Evolutionary conservation across 139 green algal genomes (phyloP), one percentile per base, ranked within the genome.

Genomic region (Deuterostichococcus epilithicus): DNA sequence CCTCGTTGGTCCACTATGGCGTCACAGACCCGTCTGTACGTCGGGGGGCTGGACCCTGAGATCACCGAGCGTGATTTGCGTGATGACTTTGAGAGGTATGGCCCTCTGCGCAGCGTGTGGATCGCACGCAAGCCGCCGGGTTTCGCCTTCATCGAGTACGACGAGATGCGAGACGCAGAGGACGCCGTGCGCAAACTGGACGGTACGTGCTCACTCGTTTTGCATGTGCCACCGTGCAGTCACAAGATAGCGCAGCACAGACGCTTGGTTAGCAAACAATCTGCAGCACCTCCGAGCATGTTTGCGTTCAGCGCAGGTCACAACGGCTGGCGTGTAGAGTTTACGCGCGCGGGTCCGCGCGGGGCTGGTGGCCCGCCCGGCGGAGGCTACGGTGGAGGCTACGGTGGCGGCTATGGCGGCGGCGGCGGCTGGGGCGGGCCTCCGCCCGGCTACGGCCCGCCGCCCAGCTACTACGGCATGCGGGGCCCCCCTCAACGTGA

Each of bases 61-160:
- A 74, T 78, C 35, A 72, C 77, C 1, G 77, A 78, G 36, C 32
- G 71, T 6, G 77, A 82, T 34, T 60, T 82, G 63, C 60, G 77
- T 32, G 71, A 78, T 28, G 42, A 82, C 32, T 87, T 87, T 70
- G 73, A 63, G 52, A 77, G 76, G 32, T 89, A 76, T 72, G 86
- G 86, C 25, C 65, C 34, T 0, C 45, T 90, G 59, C 72, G 82
- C n/a, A 85, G 73, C 45, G 79, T 87, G 22, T 90, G 86, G 86
- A 76, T 90, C 25, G 86, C 86, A 0, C 72, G 86, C 32, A 87
- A 89, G 77, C 85, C 85, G 3, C 85, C 85, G 6, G 86, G 86
- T 18, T 90, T 88, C 69, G 78, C 78, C 13, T 82, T 82, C 35
- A 75, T 82, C 47, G 72, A 82, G 52, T 82, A 67, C 65, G 78